phyloP scores from a whole-genome alignment of 139 green algal genomes.

The Penium margaritaceum region DNA sequence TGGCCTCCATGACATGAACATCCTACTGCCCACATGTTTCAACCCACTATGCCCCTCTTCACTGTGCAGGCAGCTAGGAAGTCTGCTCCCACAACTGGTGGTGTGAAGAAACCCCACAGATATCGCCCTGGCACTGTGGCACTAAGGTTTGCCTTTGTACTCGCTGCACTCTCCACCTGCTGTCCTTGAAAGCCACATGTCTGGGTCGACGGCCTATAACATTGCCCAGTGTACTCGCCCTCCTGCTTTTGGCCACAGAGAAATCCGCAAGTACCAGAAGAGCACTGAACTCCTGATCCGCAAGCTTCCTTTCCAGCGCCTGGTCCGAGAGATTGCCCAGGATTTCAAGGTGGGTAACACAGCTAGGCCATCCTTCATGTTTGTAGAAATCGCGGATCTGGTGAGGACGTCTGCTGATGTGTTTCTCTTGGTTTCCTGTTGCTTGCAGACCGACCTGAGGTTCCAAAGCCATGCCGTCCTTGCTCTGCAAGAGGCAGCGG shows the following conservation, averaged over 20 bases:
- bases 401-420: too few species aligned
- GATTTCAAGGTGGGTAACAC: conserved; percentile 57
- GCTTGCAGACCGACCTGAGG: conserved; percentile 97
- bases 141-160: too few species aligned
- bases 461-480: conserved; percentile 89
- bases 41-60: too few species aligned
- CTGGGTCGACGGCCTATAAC: too few species aligned
- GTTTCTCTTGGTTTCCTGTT: too few species aligned
- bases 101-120: conserved; percentile 64
- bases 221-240: too few species aligned
- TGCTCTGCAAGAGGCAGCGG: conserved; percentile 55
- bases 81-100: conserved; percentile 61
- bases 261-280: conserved; percentile 58
- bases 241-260: conserved; percentile 16
- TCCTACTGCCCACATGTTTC: too few species aligned
- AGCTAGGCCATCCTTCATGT: too few species aligned
- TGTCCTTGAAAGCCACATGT: too few species aligned
- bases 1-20: too few species aligned
- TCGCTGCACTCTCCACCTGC: too few species aligned
- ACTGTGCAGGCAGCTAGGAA: conserved; percentile 72
- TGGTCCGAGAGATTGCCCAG: conserved; percentile 52
- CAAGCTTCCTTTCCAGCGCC: conserved; percentile 90
- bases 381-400: too few species aligned
- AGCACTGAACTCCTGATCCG: conserved; percentile 73
- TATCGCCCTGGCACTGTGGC: conserved; percentile 66